Evolutionary conservation across 371 early-diverging fungal species (phyloP).

Genomic region (Basidiobolus meristosporus): DNA sequence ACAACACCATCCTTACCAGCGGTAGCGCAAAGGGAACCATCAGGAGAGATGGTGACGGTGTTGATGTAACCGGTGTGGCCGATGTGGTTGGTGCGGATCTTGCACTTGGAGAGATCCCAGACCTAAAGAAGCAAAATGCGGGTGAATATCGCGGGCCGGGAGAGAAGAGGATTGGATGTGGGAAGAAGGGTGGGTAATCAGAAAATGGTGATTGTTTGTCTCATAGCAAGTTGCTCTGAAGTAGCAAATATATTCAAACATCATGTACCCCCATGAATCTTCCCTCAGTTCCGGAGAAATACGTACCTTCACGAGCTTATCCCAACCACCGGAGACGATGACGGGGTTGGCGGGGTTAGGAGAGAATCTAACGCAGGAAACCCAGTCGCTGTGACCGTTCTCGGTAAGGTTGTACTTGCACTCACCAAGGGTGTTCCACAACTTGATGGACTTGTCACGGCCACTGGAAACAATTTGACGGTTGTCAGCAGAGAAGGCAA

Average conservation of each 20-base stretch:
- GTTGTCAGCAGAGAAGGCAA: conserved; percentile 97
- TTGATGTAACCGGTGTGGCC: conserved; percentile 96
- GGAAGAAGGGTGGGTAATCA: neutral
- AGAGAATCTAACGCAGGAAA: conserved; percentile 96
- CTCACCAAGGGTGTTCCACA: conserved; percentile 98
- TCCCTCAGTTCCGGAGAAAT: neutral
- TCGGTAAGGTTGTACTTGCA: conserved; percentile 92
- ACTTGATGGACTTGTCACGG: conserved; percentile 96
- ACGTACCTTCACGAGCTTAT: conserved; percentile 93
- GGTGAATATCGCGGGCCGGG: neutral
- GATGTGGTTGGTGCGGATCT: conserved; percentile 96
- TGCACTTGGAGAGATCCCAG: conserved; percentile 96
- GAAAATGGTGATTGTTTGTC: conserved; percentile 17
- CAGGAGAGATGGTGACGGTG: conserved; percentile 96
- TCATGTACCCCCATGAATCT: neutral
- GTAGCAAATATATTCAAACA: conserved; percentile 29
- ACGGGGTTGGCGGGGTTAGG: conserved; percentile 95
- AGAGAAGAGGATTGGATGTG: neutral
- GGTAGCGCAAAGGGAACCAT: conserved; percentile 98
- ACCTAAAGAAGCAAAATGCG: conserved; percentile 47
- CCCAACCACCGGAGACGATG: conserved; percentile 97
- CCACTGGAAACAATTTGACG: conserved; percentile 95
- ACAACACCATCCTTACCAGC: conserved; percentile 98
- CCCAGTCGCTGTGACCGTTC: conserved; percentile 94
- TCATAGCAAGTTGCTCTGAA: conserved; percentile 40